Base-by-base conservation (phyloP, 1,139 yeast species). In the Candida dubliniensis region DNA sequence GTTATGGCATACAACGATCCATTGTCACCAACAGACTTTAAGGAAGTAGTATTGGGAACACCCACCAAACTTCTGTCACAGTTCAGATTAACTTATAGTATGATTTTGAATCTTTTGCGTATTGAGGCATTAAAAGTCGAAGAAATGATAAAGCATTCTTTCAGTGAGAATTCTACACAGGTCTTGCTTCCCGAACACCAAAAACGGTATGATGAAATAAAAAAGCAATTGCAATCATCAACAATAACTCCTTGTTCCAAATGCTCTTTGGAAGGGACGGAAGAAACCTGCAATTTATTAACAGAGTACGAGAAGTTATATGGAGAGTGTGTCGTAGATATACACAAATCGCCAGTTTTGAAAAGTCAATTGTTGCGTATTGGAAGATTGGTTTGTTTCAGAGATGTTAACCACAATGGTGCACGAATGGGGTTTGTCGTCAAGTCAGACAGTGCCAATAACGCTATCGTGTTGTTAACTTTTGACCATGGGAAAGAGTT, bases 61-160 rank as follows among this genome's bases (percentile, higher is more conserved):
- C 95, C 98, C 4, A 91, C 97, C 0, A 90, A 89, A 58, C 76
- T 93, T 44, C 83, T 84, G 51, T 87, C 96, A 6, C 98, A 93
- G 60, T 93, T 93, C 71, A 77, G 99, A 60, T 73, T 93, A 60
- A 93, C 99, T 0, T 93, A 93, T 64, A 91, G 87, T 57, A 95
- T 95, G 99, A 93, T 93, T 54, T 74, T 93, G 62, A 93, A 93
- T 57, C 71, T 93, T 52, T 71, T 95, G 53, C 79, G 99, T 60
- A 90, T 93, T 46, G 99, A 93, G 60, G 98, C 99, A 0, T 70
- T 93, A 48, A 79, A 86, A 57, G 98, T 95, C 12, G 99, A 93
- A 60, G 99, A 95, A 61, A 93, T 93, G 96, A 91, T 93, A 53
- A 91, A 91, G 59, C 87, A 95, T 53, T 89, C 97, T 0, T 93